Percentiles rank a stretch among this genome's conserved stretches.
Conservation (phyloP, 768 basidiomycete species). For the Trametes elegans region DNA sequence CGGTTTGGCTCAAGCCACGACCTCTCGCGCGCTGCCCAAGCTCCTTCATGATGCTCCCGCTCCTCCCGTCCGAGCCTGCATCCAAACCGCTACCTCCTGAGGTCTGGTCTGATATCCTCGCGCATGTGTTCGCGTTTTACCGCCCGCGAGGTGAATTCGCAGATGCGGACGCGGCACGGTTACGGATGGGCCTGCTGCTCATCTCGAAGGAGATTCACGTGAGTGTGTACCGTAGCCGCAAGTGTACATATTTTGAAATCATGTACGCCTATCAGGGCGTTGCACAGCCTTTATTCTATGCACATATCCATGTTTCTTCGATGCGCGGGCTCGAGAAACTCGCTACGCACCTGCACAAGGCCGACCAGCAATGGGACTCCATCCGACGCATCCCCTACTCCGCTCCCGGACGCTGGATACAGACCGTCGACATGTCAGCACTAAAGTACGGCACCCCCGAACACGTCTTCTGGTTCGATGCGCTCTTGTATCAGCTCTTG, state of each 20-base stretch:
- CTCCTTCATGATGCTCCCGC: conserved; percentile 61
- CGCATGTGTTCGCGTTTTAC: conserved; percentile 30
- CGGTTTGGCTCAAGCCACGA: conserved; percentile 59
- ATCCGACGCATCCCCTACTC: conserved; percentile 86
- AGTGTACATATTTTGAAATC: neutral
- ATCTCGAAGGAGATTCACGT: conserved; percentile 21
- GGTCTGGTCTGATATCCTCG: conserved; percentile 67
- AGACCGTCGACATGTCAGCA: conserved; percentile 65
- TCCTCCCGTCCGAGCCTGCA: conserved; percentile 55
- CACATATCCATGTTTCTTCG: conserved; percentile 45
- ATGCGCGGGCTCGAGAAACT: conserved; percentile 53
- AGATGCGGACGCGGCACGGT: conserved; percentile 5
- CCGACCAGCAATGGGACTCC: conserved; percentile 85
- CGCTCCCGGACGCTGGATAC: conserved; percentile 86
- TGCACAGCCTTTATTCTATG: conserved; percentile 64
- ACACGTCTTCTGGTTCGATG: conserved; percentile 57
- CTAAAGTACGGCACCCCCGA: conserved; percentile 43
- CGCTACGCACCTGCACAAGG: conserved; percentile 49
- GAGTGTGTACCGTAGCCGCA: neutral
- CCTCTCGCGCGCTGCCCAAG: conserved; percentile 62
- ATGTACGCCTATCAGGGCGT: conserved; percentile 49
- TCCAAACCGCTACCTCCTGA: conserved; percentile 62
- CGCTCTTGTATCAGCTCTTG: conserved; percentile 61
- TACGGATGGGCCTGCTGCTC: conserved; percentile 30
- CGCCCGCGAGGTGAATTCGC: conserved; percentile 2